A percentile compares a stretch with the other conserved stretches of the same genome.
phyloP scores from a whole-genome alignment of 805 yeast species.

The Teunomyces cretensis region DNA sequence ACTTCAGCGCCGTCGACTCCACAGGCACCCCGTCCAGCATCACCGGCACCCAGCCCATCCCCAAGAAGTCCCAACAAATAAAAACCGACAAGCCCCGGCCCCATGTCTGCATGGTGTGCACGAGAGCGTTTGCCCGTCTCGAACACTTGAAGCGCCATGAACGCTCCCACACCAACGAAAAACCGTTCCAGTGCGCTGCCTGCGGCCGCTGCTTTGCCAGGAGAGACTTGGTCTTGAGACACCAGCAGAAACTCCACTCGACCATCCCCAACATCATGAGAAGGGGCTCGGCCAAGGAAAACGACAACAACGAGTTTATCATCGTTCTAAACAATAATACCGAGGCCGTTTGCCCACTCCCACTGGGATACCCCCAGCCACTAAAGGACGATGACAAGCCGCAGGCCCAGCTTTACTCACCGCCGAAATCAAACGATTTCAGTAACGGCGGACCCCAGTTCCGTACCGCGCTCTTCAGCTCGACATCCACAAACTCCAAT shows the following conservation, averaged over 20 bases:
- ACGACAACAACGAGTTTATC: conserved; percentile 47
- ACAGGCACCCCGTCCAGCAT: conserved; percentile 3
- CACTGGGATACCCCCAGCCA: conserved; percentile 12
- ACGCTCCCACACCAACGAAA: conserved; percentile 84
- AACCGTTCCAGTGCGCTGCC: conserved; percentile 93
- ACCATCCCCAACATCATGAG: conserved; percentile 42
- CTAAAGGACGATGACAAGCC: background rate
- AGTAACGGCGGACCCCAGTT: conserved; percentile 10
- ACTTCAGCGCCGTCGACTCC: conserved; percentile 2
- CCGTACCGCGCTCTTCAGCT: conserved; percentile 14
- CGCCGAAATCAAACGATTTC: conserved; percentile 11
- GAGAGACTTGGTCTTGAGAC: conserved; percentile 82
- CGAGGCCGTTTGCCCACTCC: conserved; percentile 49
- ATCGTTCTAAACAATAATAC: conserved; percentile 54
- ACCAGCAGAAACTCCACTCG: conserved; percentile 89
- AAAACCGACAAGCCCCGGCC: conserved; percentile 95
- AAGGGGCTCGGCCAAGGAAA: conserved; percentile 29
- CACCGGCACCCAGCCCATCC: conserved; percentile 60
- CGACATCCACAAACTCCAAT: conserved; percentile 14
- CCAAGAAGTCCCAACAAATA: conserved; percentile 78
- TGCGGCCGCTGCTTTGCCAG: conserved; percentile 96
- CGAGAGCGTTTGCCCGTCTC: conserved; percentile 91
- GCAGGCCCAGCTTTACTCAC: conserved; percentile 15
- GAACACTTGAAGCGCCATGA: conserved; percentile 92
- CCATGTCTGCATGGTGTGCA: conserved; percentile 84